These are phyloP conservation scores for Antitrichia curtipendula DNA, from an alignment of 225 moss, liverwort and hornwort genomes.

Conservation along the genomic window DNA sequence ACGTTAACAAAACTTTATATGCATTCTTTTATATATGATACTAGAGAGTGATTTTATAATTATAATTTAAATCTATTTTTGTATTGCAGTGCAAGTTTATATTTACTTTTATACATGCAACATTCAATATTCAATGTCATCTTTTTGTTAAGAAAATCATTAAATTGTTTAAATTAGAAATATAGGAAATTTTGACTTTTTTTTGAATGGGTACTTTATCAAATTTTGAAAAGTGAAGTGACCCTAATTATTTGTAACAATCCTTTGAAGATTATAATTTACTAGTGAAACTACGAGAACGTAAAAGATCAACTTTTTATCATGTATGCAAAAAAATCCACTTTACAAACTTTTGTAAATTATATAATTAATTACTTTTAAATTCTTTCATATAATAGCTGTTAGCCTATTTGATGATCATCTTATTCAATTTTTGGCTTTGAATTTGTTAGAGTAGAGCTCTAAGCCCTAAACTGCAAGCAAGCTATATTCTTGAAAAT, in stretches of 20 bases:
- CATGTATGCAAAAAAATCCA: background rate
- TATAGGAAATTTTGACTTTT: background rate
- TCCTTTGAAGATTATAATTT: background rate
- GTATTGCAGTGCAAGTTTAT: background rate
- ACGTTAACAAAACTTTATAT: background rate
- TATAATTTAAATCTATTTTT: background rate
- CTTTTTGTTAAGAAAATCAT: background rate
- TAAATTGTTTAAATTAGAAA: background rate
- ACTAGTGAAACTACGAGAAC: background rate
- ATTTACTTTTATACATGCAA: background rate
- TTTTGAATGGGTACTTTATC: background rate
- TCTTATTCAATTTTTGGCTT: background rate
- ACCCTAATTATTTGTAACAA: background rate
- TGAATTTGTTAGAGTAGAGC: background rate
- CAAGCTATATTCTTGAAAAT: too few relatives aligned
- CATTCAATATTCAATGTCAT: background rate
- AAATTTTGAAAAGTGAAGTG: background rate
- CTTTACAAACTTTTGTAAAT: background rate
- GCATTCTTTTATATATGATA: too few relatives aligned
- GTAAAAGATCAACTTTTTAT: background rate
- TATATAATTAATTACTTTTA: background rate
- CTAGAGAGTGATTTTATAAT: background rate
- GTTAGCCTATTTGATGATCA: background rate
- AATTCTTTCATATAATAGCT: accelerated
- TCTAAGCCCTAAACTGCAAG: background rate